Conservation (phyloP, 352 stramenopile species). For the Phytophthora constricta region DNA sequence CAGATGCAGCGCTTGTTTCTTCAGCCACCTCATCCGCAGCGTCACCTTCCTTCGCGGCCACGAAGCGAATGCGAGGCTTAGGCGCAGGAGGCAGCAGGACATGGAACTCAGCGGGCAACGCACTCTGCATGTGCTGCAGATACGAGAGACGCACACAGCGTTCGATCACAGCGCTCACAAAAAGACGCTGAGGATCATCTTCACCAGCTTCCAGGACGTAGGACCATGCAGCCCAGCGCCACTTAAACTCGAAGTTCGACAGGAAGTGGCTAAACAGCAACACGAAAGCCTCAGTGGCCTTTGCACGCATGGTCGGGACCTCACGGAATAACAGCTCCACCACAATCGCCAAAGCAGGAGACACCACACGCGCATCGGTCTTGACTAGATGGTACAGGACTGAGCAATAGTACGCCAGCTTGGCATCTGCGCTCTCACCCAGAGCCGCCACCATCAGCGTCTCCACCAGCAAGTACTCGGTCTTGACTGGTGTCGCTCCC, state of each 20-base stretch:
- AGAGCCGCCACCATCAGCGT: slow-evolving; percentile 71
- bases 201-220: slow-evolving; percentile 81
- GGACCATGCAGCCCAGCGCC: slow-evolving; percentile 79
- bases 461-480: slow-evolving; percentile 83
- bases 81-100: slow-evolving; percentile 75
- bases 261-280: slow-evolving; percentile 86
- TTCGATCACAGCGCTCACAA: slow-evolving; percentile 86
- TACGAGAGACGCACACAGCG: slow-evolving; percentile 87
- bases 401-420: slow-evolving; percentile 70
- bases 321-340: slow-evolving; percentile 88
- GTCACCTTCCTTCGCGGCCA: slow-evolving; percentile 33
- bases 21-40: slow-evolving; percentile 1
- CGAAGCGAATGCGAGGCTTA: slow-evolving; percentile 74
- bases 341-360: slow-evolving; percentile 78
- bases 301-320: slow-evolving; percentile 74
- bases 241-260: slow-evolving; percentile 91
- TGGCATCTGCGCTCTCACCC: slow-evolving; percentile 47
- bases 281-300: slow-evolving; percentile 68
- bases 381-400: slow-evolving; percentile 85
- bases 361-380: slow-evolving; percentile 65
- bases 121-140: slow-evolving; percentile 83
- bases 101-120: slow-evolving; percentile 79
- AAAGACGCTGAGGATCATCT: slow-evolving; percentile 84
- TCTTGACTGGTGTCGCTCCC: slow-evolving; percentile 50
- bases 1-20: slow-evolving; percentile 28